phyloP scores from a whole-genome alignment of 1,139 yeast genomes.

The Candida albicans region DNA sequence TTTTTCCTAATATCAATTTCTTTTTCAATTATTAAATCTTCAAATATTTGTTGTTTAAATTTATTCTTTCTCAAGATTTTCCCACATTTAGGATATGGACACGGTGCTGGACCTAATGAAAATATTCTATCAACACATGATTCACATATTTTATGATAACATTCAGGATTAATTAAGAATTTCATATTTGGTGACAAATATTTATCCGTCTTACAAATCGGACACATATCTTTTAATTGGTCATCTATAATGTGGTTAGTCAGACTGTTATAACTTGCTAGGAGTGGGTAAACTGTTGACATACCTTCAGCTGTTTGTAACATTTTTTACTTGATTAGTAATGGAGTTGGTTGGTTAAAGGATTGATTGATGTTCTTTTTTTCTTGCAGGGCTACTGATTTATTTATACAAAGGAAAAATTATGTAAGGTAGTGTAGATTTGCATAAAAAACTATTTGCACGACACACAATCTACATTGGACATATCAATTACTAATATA shows the following conservation, averaged over 20 bases:
- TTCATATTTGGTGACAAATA: constrained; percentile 92
- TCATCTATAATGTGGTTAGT: constrained; percentile 25
- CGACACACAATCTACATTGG: too few species aligned
- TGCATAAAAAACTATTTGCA: too few species aligned
- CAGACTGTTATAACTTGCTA: background rate
- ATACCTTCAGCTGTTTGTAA: constrained; percentile 9
- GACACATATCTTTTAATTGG: constrained; percentile 79
- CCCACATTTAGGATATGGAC: constrained; percentile 92
- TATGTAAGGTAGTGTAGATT: too few species aligned
- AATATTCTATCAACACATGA: constrained; percentile 94
- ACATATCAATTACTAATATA: too few species aligned
- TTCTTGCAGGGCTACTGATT: background rate
- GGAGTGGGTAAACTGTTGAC: background rate
- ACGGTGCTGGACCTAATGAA: constrained; percentile 92
- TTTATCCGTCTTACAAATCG: constrained; percentile 94
- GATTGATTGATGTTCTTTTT: background rate
- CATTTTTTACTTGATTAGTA: constrained; percentile 4
- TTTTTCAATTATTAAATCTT: constrained; percentile 82
- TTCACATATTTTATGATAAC: constrained; percentile 96
- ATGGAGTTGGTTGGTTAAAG: background rate
- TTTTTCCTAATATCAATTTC: constrained; percentile 89
- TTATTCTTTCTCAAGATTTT: constrained; percentile 82
- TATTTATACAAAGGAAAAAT: background rate
- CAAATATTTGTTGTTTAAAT: constrained; percentile 90
- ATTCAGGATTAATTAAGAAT: constrained; percentile 91